Evolutionary conservation across 2,329 filamentous ascomycete genomes (phyloP), one percentile per base, ranked within the genome.

Genomic region (Stromatinia cepivora): DNA sequence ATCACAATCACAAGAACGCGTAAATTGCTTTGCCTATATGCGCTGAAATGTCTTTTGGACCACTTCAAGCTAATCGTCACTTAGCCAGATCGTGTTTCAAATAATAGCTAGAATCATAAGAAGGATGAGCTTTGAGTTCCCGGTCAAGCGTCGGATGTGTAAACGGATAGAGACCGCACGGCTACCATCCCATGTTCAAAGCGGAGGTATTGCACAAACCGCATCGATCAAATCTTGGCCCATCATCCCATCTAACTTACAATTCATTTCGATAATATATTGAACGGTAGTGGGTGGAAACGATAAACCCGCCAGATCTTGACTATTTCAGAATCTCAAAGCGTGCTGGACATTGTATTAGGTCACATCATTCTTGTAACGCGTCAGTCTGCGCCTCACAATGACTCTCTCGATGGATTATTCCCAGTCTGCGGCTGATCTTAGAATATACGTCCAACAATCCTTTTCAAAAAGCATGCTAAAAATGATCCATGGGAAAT

Each of bases 131-230:
- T 56, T 58, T 50, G 36, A 50, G 31, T 59, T 52, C 54, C n/a
- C 17, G 17, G 42, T 25, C 46, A 67, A 39, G 65, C n/a, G 45
- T 52, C 31, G 42, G 31, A 11, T 36, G 36, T 46, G 39, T 36
- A 67, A 39, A 48, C 22, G 15, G 42, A 31, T 28, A 39, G 39
- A n/a, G 4, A 28, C 53, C 64, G 64, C 65, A 67, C 65, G 45
- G 54, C 54, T 59, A n/a, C n/a, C 54, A 59, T 67, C 65, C 31
- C 54, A 67, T 67, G 34, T 52, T 52, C 65, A 66, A 56, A 56
- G 63, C 63, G 22, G 34, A 42, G 25, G 4, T 45, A 45, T 31
- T 56, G 63, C 50, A 56, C 50, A 42, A 7, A 45, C 25, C 36
- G 63, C 31, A 36, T 34, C 36, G 31, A 66, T 66, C 34, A 45